phyloP scores from a whole-genome alignment of 495 filamentous ascomycete genomes.

The Articulospora tetracladia region DNA sequence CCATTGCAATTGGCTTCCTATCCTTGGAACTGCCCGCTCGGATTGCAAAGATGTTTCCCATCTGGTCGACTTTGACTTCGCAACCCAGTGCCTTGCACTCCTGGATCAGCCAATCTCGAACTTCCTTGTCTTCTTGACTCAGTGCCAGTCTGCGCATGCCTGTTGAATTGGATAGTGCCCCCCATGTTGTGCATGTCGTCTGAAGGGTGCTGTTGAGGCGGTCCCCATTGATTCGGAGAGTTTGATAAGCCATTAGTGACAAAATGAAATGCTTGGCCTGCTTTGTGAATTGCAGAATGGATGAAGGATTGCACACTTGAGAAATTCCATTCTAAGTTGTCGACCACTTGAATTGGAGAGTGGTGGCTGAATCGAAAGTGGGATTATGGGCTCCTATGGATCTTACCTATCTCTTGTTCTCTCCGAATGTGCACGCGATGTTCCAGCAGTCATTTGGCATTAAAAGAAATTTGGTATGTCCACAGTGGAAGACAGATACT shows the following conservation, averaged over 20 bases:
- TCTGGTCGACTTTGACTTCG: constrained; percentile 37
- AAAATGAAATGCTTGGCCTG: no score
- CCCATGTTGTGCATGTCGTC: constrained; percentile 53
- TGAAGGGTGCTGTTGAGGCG: constrained; percentile 60
- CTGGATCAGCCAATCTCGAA: constrained; percentile 69
- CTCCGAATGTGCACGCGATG: no score
- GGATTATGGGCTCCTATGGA: background rate
- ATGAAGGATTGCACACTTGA: no score
- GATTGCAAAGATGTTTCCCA: constrained; percentile 72
- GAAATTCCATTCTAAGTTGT: no score
- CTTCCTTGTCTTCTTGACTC: constrained; percentile 64
- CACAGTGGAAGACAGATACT: no score
- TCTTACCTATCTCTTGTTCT: background rate
- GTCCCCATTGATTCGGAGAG: constrained; percentile 50
- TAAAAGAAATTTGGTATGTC: no score
- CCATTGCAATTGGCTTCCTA: constrained; percentile 53
- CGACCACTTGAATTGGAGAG: background rate
- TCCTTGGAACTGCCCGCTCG: constrained; percentile 45
- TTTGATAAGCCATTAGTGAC: background rate
- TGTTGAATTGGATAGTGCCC: constrained; percentile 13
- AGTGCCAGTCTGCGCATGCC: constrained; percentile 51
- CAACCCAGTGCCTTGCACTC: constrained; percentile 60
- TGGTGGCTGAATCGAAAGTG: background rate
- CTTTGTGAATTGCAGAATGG: no score
- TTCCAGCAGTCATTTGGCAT: no score